Percentiles rank a stretch among this genome's conserved stretches.
Conservation (phyloP, 2,329 filamentous ascomycete species). For the Paradendryphiella salina region DNA sequence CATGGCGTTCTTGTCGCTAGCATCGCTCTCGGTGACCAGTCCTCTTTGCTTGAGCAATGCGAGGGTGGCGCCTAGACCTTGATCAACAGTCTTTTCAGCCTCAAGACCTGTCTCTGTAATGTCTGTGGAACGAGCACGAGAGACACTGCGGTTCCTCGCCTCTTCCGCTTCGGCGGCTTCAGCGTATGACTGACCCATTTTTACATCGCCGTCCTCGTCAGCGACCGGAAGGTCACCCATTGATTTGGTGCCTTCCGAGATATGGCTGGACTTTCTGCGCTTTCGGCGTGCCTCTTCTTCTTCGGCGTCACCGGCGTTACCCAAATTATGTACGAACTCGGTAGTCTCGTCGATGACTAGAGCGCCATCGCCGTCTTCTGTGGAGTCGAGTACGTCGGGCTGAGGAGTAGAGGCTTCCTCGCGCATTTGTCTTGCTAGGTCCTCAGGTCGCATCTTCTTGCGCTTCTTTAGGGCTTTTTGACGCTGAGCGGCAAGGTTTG, state of each 20-base stretch:
- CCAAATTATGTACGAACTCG: slow-evolving; percentile 87
- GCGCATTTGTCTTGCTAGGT: slow-evolving; percentile 77
- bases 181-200: slow-evolving; percentile 58
- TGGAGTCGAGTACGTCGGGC: slow-evolving; percentile 59
- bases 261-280: slow-evolving; percentile 47
- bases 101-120: slow-evolving; percentile 74
- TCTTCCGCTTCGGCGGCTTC: slow-evolving; percentile 57
- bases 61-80: slow-evolving; percentile 80
- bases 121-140: slow-evolving; percentile 50
- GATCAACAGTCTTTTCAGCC: slow-evolving; percentile 77
- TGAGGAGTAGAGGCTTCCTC: slow-evolving; percentile 60
- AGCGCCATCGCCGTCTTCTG: slow-evolving; percentile 64
- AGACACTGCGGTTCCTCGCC: slow-evolving; percentile 32
- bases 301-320: slow-evolving; percentile 46
- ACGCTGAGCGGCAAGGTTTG: slow-evolving; percentile 80
- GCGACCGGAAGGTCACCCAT: slow-evolving; percentile 36
- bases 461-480: slow-evolving; percentile 86
- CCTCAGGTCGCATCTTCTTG: slow-evolving; percentile 82
- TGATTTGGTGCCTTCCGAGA: slow-evolving; percentile 30
- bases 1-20: slow-evolving; percentile 66
- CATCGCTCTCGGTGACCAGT: slow-evolving; percentile 68
- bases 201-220: slow-evolving; percentile 58
- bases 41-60: slow-evolving; percentile 83
- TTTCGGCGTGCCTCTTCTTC: slow-evolving; percentile 53
- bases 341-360: slow-evolving; percentile 95